Evolutionary conservation across 176 grass and related monocot genomes (phyloP).

Genomic region (Saccharum officinarum): DNA sequence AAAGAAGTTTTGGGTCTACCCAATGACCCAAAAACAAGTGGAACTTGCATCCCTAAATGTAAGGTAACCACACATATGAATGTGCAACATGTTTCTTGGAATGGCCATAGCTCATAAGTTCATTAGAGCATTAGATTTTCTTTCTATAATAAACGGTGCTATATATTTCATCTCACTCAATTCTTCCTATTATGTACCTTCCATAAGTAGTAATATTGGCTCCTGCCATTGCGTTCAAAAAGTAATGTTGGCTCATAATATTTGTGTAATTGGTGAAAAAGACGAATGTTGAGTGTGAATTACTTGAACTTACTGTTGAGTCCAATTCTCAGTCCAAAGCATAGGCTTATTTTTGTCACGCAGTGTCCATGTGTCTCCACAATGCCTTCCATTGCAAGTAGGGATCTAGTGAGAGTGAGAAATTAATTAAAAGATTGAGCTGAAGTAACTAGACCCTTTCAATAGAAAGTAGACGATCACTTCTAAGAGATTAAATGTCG

Average conservation of each 20-base stretch:
- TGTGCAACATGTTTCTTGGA: conserved; percentile 1
- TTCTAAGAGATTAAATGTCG: background rate
- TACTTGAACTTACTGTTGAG: conserved; percentile 88
- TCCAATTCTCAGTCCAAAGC: conserved; percentile 97
- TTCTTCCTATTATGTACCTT: conserved; percentile 5
- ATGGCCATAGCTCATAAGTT: conserved; percentile 26
- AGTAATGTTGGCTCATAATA: background rate
- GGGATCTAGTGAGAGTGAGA: conserved; percentile 57
- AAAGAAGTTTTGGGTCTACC: background rate
- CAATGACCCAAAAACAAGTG: background rate
- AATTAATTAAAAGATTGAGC: conserved; percentile 8
- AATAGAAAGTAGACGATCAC: background rate
- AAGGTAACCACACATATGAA: background rate
- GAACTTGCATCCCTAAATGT: background rate
- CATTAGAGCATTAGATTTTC: background rate
- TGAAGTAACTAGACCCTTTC: background rate
- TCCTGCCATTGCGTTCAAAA: background rate
- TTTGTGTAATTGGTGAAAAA: background rate
- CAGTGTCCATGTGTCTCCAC: conserved; percentile 76
- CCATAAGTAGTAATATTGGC: background rate
- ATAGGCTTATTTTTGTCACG: conserved; percentile 63
- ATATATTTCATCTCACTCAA: conserved; percentile 1
- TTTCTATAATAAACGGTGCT: conserved; percentile 9
- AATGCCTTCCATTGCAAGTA: conserved; percentile 96
- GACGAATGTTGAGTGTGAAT: conserved; percentile 30